Base-by-base conservation (phyloP, 768 basidiomycete species). In the Saitozyma sp. region DNA sequence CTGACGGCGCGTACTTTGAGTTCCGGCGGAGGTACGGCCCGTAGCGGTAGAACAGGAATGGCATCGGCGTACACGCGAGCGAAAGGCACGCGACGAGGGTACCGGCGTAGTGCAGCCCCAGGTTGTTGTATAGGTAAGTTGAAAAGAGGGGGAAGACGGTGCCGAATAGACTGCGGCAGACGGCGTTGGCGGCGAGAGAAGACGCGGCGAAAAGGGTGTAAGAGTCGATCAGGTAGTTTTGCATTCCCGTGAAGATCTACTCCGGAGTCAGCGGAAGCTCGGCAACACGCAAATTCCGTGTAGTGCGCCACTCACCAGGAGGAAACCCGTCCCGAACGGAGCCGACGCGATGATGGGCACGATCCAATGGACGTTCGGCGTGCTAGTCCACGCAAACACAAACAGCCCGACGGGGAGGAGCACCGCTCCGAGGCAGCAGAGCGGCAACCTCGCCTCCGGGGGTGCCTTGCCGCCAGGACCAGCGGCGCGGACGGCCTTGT, bases 371-470 rank as follows among this genome's bases (percentile, higher is more conserved):
- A 88, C 77, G 83, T 59, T 59, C 2, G 70, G 62, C 13, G 63
- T 49, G 7, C 60, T 59, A 16, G 70, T 72, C 70, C 70, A 72
- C 8, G 70, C 70, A 54, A 72, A 72, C 8, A 56, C 50, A 58
- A 72, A 69, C 11, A 72, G 61, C 1, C 87, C 86, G 53, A 85
- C 76, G 1, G 87, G 87, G 39, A 84, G 74, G 50, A 85, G 72
- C 1, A 85, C 61, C 1, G 82, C 85, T 16, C 85, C 86, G 19
- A 84, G 49, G 68, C 86, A 85, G 45, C 84, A 84, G 70, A 84
- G 82, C 65, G 86, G 85, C 61, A 89, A 75, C n/a, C 87, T 83
- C 83, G 84, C 85, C 81, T 89, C 87, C 17, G 87, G 88, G 0
- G 84, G 83, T 14, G 50, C 51, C 7, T 53, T 14, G 37, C 39